A percentile compares a stretch with the other conserved stretches of the same genome.
These are phyloP conservation scores for Tetracentron sinense DNA, from an alignment of 164 flowering plant species.

Conservation along the genomic window DNA sequence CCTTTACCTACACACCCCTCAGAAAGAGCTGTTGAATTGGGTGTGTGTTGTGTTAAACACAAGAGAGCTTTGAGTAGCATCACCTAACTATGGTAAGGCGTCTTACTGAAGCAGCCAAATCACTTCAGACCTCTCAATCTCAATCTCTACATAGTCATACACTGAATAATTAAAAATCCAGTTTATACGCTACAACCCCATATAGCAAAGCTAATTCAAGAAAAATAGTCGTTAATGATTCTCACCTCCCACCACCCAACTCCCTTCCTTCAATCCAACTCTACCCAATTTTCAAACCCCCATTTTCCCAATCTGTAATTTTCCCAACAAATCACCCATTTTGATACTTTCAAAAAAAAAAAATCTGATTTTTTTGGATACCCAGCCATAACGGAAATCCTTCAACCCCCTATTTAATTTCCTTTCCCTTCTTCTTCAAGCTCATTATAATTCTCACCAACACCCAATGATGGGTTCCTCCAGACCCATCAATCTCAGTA, in stretches of 20 bases:
- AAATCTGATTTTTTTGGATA: background rate
- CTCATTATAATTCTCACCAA: slow-evolving; percentile 24
- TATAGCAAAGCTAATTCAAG: too few species aligned
- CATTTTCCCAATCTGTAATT: slow-evolving; percentile 6
- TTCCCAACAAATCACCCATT: slow-evolving; percentile 13
- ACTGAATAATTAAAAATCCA: too few species aligned
- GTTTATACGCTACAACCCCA: too few species aligned
- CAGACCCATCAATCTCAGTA: background rate
- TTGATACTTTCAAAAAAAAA: too few species aligned
- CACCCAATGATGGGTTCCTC: slow-evolving; percentile 21
- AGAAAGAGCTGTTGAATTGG: too few species aligned
- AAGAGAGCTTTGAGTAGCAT: too few species aligned
- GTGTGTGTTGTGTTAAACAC: too few species aligned
- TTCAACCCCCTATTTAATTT: slow-evolving; percentile 39
- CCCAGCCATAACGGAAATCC: slow-evolving; percentile 48
- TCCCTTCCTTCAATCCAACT: slow-evolving; percentile 35
- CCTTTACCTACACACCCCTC: too few species aligned
- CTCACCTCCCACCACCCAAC: slow-evolving; percentile 33
- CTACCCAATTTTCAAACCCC: slow-evolving; percentile 19
- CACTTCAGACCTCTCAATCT: too few species aligned
- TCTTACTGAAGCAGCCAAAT: too few species aligned
- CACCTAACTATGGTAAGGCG: too few species aligned
- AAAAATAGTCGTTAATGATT: slow-evolving; percentile 30
- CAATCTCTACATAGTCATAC: too few species aligned
- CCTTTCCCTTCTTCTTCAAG: slow-evolving; percentile 40